These are phyloP conservation scores for Meira nashicola DNA, from an alignment of 1,284 basidiomycete genomes.

Conservation along the genomic window DNA sequence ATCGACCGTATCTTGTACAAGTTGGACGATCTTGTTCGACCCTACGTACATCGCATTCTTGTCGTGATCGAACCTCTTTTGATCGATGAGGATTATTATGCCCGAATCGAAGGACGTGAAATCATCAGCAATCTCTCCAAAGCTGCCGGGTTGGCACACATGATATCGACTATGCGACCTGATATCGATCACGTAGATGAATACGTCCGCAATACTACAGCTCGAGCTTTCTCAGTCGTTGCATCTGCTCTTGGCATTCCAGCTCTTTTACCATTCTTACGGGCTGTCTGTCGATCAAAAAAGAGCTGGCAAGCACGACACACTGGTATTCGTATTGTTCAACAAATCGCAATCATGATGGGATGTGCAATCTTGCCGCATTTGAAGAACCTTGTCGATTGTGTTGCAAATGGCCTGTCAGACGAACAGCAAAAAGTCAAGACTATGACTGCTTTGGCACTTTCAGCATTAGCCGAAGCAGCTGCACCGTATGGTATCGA, in stretches of 20 bases:
- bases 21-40: slow-evolving; percentile 94
- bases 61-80: slow-evolving; percentile 98
- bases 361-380: slow-evolving; percentile 98
- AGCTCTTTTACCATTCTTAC: slow-evolving; percentile 91
- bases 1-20: slow-evolving; percentile 99
- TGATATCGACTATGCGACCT: slow-evolving; percentile 99
- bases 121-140: slow-evolving; percentile 99
- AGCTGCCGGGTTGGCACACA: slow-evolving; percentile 96
- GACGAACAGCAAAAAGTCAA: slow-evolving; percentile 99
- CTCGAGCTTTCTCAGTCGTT: slow-evolving; percentile 96
- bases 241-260: slow-evolving; percentile 97
- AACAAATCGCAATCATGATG: slow-evolving; percentile 99
- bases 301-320: slow-evolving; percentile 99
- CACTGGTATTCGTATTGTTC: slow-evolving; percentile 97
- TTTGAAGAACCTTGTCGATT: slow-evolving; percentile 90
- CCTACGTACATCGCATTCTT: slow-evolving; percentile 98
- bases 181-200: slow-evolving; percentile 99
- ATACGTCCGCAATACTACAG: slow-evolving; percentile 98
- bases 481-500: slow-evolving; percentile 99
- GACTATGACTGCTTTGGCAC: slow-evolving; percentile 93
- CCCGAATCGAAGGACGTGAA: slow-evolving; percentile 96
- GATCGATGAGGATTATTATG: slow-evolving; percentile 99
- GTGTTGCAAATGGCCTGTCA: slow-evolving; percentile 88
- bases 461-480: slow-evolving; percentile 95
- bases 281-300: slow-evolving; percentile 95